Base-by-base conservation (phyloP, 139 green algal species). In the Tetradesmus obliquus region DNA sequence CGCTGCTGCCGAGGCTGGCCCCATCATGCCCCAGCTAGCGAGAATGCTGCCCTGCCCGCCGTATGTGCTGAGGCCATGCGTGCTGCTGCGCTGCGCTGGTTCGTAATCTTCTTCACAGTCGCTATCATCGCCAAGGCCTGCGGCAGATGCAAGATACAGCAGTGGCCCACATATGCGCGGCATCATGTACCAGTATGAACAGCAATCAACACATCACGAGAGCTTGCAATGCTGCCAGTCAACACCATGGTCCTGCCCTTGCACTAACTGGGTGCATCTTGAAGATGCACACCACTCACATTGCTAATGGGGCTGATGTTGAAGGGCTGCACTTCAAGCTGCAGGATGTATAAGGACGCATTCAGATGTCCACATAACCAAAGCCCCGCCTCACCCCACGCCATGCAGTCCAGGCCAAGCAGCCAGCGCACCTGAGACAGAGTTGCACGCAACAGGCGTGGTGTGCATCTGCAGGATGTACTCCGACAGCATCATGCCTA, bases 381-480 rank as follows among this genome's bases (percentile, higher is more conserved):
- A 45, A 45, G 0, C 32, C 0, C 32, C 32, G 32, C 32, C 0
- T 45, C 32, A 45, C 32, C 32, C 32, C 32, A 45, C 32, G 32
- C 32, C 32, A 45, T 45, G 32, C 32, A 45, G 32, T 0, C 32
- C 32, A 45, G 32, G 32, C 32, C 32, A 45, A 66, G 57, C 7
- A 24, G 3, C 2, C 54, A 71, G 54, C 84, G 5, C n/a, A 88
- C 84, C 84, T 88, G 84, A 88, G 19, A 88, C 83, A 20, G 83
- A 88, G 57, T 88, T 88, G n/a, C 83, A 88, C 1, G 83, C 83
- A 5, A 88, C n/a, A 55, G 83, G 83, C 17, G 83, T 88, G 0
- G 83, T 88, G 83, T 88, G 83, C 83, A 88, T 88, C 22, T 88
- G 83, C 9, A 45, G n/a, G 9, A 88, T 88, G 83, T 88, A 88